phyloP scores from a whole-genome alignment of 352 stramenopile species.

The Globisporangium nagaii region DNA sequence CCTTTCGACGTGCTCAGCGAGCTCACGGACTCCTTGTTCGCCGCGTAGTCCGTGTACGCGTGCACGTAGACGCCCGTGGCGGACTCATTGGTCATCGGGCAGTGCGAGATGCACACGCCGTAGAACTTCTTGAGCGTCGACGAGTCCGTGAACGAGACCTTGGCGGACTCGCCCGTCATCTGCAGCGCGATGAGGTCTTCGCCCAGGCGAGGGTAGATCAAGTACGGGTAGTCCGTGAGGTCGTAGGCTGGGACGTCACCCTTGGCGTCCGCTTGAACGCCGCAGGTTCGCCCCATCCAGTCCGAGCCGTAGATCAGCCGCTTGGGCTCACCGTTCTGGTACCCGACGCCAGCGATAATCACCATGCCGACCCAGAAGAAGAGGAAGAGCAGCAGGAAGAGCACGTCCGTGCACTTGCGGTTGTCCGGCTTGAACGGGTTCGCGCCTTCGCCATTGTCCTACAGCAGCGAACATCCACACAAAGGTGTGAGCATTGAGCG shows the following conservation, averaged over 20 bases:
- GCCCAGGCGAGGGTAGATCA: constrained; percentile 62
- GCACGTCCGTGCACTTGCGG: constrained; percentile 69
- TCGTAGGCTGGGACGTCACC: constrained; percentile 51
- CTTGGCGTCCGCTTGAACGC: constrained; percentile 36
- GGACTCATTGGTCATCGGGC: constrained; percentile 40
- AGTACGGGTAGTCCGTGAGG: constrained; percentile 55
- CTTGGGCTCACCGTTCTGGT: constrained; percentile 64
- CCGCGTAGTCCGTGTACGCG: constrained; percentile 50
- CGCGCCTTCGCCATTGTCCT: constrained; percentile 19
- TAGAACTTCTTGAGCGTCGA: constrained; percentile 36
- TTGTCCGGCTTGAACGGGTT: constrained; percentile 72
- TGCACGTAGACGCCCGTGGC: constrained; percentile 41
- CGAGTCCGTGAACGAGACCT: constrained; percentile 13
- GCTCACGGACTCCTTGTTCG: constrained; percentile 33
- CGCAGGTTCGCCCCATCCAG: constrained; percentile 68
- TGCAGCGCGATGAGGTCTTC: constrained; percentile 44
- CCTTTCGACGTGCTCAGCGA: constrained; percentile 16
- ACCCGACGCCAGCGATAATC: constrained; percentile 56
- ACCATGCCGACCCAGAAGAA: constrained; percentile 61
- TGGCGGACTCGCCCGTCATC: constrained; percentile 4
- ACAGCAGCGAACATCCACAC: no score
- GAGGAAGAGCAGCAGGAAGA: constrained; percentile 60
- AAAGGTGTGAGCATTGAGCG: no score
- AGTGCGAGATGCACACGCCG: constrained; percentile 39
- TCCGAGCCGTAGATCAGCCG: constrained; percentile 71